Percentiles rank a stretch among this genome's conserved stretches.
These are phyloP conservation scores for Balamuthia mandrillaris DNA, from an alignment of 208 protist genomes.

Conservation along the genomic window DNA sequence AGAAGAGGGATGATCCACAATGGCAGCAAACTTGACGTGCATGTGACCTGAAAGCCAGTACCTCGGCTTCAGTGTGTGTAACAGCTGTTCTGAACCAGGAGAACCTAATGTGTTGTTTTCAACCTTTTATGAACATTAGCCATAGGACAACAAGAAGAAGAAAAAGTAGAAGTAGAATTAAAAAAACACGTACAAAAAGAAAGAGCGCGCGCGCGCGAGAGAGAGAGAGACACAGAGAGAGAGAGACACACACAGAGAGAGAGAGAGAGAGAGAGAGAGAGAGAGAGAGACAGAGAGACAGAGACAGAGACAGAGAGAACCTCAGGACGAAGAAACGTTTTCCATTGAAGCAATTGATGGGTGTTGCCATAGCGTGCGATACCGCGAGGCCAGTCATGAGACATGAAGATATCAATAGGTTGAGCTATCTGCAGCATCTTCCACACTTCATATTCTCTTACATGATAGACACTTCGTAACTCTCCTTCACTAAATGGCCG, in stretches of 20 bases:
- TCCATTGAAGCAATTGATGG: conserved; percentile 48
- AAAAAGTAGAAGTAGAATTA: background rate
- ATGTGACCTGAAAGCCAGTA: conserved; percentile 79
- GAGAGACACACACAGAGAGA: no score
- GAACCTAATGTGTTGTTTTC: conserved; percentile 35
- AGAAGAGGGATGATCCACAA: conserved; percentile 54
- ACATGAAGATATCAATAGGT: conserved; percentile 71
- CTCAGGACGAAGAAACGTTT: conserved; percentile 43
- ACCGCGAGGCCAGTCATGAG: conserved; percentile 79
- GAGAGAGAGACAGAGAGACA: no score
- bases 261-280: no score
- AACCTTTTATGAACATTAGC: background rate
- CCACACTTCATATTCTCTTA: conserved; percentile 67
- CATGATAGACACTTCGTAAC: conserved; percentile 72
- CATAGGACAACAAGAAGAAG: no score
- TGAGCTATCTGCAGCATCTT: conserved; percentile 29
- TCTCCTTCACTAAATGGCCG: conserved; percentile 61
- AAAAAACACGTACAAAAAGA: background rate
- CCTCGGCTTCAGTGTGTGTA: conserved; percentile 58
- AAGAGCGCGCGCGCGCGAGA: no score
- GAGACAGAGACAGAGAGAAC: no score
- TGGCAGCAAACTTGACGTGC: conserved; percentile 75
- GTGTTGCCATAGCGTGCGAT: conserved; percentile 64
- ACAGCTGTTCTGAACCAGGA: conserved; percentile 35
- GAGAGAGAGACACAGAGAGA: no score